These are phyloP conservation scores for Diplocarpon rosae DNA, from an alignment of 2,329 filamentous ascomycete genomes.

Conservation along the genomic window DNA sequence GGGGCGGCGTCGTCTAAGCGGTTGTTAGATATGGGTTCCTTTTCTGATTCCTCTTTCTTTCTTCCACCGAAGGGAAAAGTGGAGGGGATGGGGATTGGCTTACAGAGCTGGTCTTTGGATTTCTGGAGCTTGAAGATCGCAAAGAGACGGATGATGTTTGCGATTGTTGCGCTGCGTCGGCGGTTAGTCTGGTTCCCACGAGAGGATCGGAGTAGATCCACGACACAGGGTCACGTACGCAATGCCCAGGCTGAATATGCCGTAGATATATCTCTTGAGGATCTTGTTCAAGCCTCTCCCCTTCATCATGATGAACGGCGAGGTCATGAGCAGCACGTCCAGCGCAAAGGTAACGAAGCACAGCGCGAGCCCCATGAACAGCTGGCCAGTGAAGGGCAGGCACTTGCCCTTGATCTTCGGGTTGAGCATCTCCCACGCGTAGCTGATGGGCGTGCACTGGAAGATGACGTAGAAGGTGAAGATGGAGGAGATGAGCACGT, in stretches of 20 bases:
- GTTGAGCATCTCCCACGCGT: slow-evolving; percentile 1
- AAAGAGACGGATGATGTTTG: slow-evolving; percentile 18
- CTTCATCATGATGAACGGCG: slow-evolving; percentile 80
- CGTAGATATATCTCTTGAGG: slow-evolving; percentile 16
- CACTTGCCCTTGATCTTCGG: slow-evolving; percentile 13
- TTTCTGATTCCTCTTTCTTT: too few species aligned
- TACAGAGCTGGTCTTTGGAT: slow-evolving; percentile 15
- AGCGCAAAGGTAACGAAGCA: slow-evolving; percentile 13
- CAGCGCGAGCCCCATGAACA: slow-evolving; percentile 16
- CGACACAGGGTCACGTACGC: slow-evolving; percentile 7
- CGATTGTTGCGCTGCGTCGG: slow-evolving; percentile 12
- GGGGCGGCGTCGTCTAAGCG: slow-evolving; percentile 13
- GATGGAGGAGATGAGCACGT: slow-evolving; percentile 6
- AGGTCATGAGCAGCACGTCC: slow-evolving; percentile 49
- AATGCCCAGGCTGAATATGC: slow-evolving; percentile 13
- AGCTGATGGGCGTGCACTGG: slow-evolving; percentile 7
- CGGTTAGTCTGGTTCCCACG: not conserved
- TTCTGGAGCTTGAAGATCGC: slow-evolving; percentile 13
- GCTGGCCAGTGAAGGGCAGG: slow-evolving; percentile 4
- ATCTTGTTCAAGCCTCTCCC: slow-evolving; percentile 1
- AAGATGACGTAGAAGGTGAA: slow-evolving; percentile 12
- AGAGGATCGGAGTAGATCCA: too few species aligned
- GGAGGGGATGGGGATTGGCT: not conserved
- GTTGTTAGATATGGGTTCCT: slow-evolving; percentile 2
- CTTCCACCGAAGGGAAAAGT: too few species aligned